Evolutionary conservation across 306 rosid species (phyloP).

Genomic region (Cicer cuneatum): DNA sequence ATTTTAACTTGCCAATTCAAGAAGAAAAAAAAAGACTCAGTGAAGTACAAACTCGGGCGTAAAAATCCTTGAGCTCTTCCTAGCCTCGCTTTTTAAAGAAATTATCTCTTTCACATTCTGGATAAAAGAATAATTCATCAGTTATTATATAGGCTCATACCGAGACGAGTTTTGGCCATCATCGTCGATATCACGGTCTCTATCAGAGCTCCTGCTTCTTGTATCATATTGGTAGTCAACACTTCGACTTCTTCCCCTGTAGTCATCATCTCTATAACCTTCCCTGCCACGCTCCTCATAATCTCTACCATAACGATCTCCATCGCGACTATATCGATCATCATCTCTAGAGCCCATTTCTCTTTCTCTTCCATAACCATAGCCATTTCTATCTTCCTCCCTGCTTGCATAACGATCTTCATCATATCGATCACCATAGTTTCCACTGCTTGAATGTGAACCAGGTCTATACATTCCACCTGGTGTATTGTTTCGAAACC

Average conservation of each 20-base stretch:
- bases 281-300: slow-evolving; percentile 81
- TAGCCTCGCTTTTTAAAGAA: background rate
- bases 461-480: slow-evolving; percentile 92
- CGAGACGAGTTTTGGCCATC: slow-evolving; percentile 92
- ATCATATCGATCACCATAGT: slow-evolving; percentile 75
- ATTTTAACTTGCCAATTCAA: slow-evolving; percentile 11
- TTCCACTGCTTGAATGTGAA: slow-evolving; percentile 58
- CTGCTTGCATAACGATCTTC: slow-evolving; percentile 79
- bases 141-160: slow-evolving; percentile 51
- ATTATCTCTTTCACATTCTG: slow-evolving; percentile 25
- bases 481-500: slow-evolving; percentile 71
- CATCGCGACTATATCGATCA: slow-evolving; percentile 75
- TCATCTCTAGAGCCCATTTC: slow-evolving; percentile 85
- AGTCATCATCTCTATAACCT: slow-evolving; percentile 79
- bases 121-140: slow-evolving; percentile 8
- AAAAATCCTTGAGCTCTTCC: background rate
- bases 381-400: slow-evolving; percentile 76
- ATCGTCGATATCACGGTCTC: slow-evolving; percentile 72
- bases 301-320: slow-evolving; percentile 84
- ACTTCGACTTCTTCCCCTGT: slow-evolving; percentile 81
- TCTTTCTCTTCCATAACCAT: slow-evolving; percentile 80
- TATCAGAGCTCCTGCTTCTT: slow-evolving; percentile 85
- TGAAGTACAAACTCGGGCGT: background rate
- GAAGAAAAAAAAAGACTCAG: slow-evolving; percentile 6
- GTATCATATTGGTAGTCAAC: slow-evolving; percentile 66